Percentiles rank a stretch among this genome's conserved stretches.
These are phyloP conservation scores for Leucosporidium creatinivorum DNA, from an alignment of 768 basidiomycete species.

Conservation along the genomic window DNA sequence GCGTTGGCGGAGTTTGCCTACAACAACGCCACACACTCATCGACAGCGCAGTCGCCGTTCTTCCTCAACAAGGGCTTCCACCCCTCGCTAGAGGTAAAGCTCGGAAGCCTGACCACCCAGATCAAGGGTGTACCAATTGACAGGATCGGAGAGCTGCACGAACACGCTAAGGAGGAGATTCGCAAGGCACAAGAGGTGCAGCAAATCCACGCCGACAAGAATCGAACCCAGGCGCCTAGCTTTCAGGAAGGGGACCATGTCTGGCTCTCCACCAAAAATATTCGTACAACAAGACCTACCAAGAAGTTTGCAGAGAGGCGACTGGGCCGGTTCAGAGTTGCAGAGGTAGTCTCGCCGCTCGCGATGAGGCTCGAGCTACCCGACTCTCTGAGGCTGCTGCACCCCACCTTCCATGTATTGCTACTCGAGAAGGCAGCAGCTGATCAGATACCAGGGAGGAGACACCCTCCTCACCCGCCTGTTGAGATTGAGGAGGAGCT, in stretches of 20 bases:
- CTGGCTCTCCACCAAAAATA: not conserved
- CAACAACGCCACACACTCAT: constrained; percentile 40
- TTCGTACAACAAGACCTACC: not conserved
- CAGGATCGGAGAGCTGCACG: constrained; percentile 1
- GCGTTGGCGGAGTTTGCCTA: constrained; percentile 42
- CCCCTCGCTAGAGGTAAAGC: constrained; percentile 6
- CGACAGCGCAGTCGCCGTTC: constrained; percentile 42
- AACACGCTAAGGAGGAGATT: not conserved
- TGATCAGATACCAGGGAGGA: constrained; percentile 35
- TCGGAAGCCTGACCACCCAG: not conserved
- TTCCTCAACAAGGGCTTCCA: constrained; percentile 23
- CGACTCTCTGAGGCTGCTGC: constrained; percentile 40
- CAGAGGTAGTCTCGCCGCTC: not conserved
- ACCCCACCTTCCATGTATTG: constrained; percentile 46
- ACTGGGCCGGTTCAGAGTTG: constrained; percentile 1
- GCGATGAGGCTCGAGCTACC: constrained; percentile 40
- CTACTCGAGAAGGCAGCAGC: constrained; percentile 37
- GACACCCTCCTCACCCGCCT: constrained; percentile 29
- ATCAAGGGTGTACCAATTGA: not conserved
- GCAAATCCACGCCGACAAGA: not conserved
- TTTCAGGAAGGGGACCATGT: not conserved
- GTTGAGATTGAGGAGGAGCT: too few relatives aligned
- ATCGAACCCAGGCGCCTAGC: not conserved
- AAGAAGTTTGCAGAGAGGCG: not conserved
- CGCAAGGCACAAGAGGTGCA: not conserved